Conservation (phyloP, 2,329 filamentous ascomycete species). For the Scolecobasidium constrictum region DNA sequence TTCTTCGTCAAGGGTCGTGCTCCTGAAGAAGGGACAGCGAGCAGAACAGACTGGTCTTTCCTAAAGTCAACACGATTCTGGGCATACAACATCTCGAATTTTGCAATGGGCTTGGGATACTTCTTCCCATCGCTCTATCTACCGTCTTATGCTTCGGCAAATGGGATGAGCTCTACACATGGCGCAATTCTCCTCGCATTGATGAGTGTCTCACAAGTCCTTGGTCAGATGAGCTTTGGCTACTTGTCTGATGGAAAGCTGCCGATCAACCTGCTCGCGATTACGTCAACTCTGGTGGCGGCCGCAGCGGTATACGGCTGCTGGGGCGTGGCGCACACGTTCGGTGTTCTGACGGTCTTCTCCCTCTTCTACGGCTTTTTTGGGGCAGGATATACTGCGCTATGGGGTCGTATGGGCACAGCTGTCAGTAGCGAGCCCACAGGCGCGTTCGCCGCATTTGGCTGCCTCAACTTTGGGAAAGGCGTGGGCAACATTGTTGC, state of each 20-base stretch:
- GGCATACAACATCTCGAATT: constrained; percentile 6
- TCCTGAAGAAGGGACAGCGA: background rate
- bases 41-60: constrained; percentile 4
- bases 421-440: constrained; percentile 7
- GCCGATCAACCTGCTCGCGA: background rate
- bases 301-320: background rate
- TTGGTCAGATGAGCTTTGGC: constrained; percentile 4
- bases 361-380: constrained; percentile 9
- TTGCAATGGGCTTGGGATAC: constrained; percentile 8
- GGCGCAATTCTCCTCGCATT: constrained; percentile 7
- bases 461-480: constrained; percentile 3
- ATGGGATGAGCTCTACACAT: background rate
- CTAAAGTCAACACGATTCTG: constrained; percentile 6
- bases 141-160: constrained; percentile 3
- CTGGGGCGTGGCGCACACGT: constrained; percentile 6
- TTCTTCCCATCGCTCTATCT: constrained; percentile 9
- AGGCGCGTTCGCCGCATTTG: constrained; percentile 4
- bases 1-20: background rate
- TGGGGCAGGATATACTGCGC: constrained; percentile 8
- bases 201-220: constrained; percentile 1
- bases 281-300: constrained; percentile 7
- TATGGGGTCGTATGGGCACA: constrained; percentile 8
- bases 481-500: constrained; percentile 8
- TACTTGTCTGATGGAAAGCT: constrained; percentile 5
- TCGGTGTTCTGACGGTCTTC: constrained; percentile 5